A percentile compares a stretch with the other conserved stretches of the same genome.
phyloP scores from a whole-genome alignment of 2,329 filamentous ascomycete genomes.

The Botryotinia narcissicola region DNA sequence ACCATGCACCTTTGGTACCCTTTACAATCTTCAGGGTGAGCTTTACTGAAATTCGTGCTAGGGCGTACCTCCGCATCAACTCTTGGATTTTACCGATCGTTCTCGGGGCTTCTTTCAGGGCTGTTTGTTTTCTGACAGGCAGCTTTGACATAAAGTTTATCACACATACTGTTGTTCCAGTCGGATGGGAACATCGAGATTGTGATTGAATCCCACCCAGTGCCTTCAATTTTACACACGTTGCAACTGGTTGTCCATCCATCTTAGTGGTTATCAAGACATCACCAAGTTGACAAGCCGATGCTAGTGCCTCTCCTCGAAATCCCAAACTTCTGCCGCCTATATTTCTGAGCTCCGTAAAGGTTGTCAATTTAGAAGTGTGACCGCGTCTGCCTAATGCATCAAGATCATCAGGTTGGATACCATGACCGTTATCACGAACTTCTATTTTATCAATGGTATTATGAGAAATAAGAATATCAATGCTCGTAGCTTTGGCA shows the following conservation, averaged over 20 bases:
- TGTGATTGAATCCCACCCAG: constrained; percentile 42
- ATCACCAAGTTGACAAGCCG: constrained; percentile 57
- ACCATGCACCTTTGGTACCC: constrained; percentile 52
- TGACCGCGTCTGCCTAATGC: constrained; percentile 63
- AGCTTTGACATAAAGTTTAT: constrained; percentile 57
- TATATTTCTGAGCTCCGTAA: constrained; percentile 58
- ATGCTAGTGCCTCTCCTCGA: constrained; percentile 70
- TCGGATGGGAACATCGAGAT: constrained; percentile 48
- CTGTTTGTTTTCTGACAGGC: constrained; percentile 61
- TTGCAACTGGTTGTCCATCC: constrained; percentile 58
- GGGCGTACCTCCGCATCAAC: constrained; percentile 61
- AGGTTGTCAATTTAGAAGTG: constrained; percentile 70
- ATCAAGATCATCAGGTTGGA: constrained; percentile 59
- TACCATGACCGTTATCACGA: constrained; percentile 71
- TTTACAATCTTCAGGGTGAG: constrained; percentile 60
- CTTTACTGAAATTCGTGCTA: constrained; percentile 62
- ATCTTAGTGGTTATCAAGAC: constrained; percentile 64
- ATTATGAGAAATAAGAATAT: constrained; percentile 62
- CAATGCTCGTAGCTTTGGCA: constrained; percentile 63
- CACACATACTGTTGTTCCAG: constrained; percentile 68
- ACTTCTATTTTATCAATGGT: constrained; percentile 68
- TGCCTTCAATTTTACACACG: constrained; percentile 45
- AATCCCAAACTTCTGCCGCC: constrained; percentile 68
- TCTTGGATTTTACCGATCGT: constrained; percentile 56
- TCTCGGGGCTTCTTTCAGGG: constrained; percentile 57